phyloP scores from a whole-genome alignment of 441 rosid species.

The Codiaeum variegatum region DNA sequence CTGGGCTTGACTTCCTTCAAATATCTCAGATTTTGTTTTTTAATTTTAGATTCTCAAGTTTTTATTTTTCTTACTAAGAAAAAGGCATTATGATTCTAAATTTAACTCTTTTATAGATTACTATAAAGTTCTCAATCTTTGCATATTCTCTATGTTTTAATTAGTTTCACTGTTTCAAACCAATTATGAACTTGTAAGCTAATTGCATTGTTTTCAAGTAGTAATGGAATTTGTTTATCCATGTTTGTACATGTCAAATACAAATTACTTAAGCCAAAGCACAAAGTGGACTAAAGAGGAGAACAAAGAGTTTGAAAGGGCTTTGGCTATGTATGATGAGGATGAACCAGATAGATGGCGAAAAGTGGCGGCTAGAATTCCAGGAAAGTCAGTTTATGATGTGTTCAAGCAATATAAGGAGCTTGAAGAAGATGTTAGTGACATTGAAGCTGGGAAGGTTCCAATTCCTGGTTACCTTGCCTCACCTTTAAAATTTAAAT shows the following conservation, averaged over 20 bases:
- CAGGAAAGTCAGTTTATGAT: constrained; percentile 78
- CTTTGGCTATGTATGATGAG: constrained; percentile 75
- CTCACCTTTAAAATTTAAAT: constrained; percentile 47
- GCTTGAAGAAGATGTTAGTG: constrained; percentile 81
- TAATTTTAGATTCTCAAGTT: constrained; percentile 17
- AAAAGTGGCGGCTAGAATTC: constrained; percentile 80
- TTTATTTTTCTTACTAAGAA: constrained; percentile 2
- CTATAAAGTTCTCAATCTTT: not conserved
- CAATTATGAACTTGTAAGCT: constrained; percentile 12
- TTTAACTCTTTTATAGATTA: constrained; percentile 12
- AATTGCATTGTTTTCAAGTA: not conserved
- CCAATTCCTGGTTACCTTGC: constrained; percentile 72
- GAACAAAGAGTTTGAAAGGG: constrained; percentile 86
- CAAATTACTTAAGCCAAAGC: constrained; percentile 55
- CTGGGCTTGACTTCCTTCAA: constrained; percentile 24
- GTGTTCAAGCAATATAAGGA: constrained; percentile 85
- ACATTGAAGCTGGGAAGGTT: constrained; percentile 83
- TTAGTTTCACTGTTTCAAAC: constrained; percentile 3
- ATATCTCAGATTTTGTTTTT: constrained; percentile 9
- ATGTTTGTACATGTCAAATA: constrained; percentile 42
- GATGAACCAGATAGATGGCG: constrained; percentile 81
- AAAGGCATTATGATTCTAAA: constrained; percentile 15
- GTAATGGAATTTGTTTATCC: constrained; percentile 64
- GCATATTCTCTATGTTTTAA: constrained; percentile 10
- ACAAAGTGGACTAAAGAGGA: constrained; percentile 82